Base-by-base conservation (phyloP, 345 rosid species). In the Eucalyptus tenuipes region DNA sequence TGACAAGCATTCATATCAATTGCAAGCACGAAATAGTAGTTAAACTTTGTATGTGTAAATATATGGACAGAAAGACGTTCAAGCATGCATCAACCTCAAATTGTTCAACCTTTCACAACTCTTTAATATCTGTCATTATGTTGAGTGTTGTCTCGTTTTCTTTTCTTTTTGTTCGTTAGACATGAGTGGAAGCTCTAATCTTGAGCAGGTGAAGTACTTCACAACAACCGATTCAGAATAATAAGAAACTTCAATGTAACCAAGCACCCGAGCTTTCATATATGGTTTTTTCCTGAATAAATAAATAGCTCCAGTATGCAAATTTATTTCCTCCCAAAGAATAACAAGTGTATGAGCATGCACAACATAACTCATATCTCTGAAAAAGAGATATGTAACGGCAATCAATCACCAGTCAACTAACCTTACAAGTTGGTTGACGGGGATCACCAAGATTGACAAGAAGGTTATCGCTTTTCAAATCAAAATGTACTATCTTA, bases 391-490 rank as follows among this genome's bases (percentile, higher is more conserved):
- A 37, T 37, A 75, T 37, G 82, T 18, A 50, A 27, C 10, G n/a
- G 50, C 44, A n/a, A 55, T 86, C 50, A 90, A 91, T 42, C 22
- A 87, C 61, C 88, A 59, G n/a, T 85, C 85, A 88, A 53, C 91
- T 88, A 61, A 95, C 97, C 97, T 95, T 94, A 92, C 96, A 95
- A 88, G 94, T 92, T 68, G 95, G 97, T 49, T 95, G 93, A 88
- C 92, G 96, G 88, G 95, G 92, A 92, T 95, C 96, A 49, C 97
- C 93, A 85, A 94, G 97, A 92, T 95, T 95, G 82, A 95, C 97
- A 47, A 95, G 94, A 88, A 95, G 90, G 93, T 94, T 95, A 92
- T 95, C 97, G 87, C 96, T 94, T 93, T 95, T 95, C 91, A 95
- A 91, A 90, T 94, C 97, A 66, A 95, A 95, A 88, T 95, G 95